A percentile compares a stretch with the other conserved stretches of the same genome.
phyloP scores from a whole-genome alignment of 805 yeast species.

The Suhomyces emberorum region DNA sequence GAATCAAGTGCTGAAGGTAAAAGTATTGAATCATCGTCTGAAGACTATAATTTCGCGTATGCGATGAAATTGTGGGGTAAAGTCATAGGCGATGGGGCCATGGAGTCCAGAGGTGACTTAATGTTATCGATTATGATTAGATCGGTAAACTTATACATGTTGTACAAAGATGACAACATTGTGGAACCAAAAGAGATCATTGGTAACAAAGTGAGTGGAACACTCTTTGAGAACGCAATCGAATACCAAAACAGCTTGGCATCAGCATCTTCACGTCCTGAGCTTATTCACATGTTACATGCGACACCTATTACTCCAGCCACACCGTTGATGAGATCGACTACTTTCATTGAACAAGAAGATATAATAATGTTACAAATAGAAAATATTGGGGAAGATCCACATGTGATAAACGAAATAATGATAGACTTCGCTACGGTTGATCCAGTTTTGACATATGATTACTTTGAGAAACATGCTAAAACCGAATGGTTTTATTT shows the following conservation, averaged over 20 bases:
- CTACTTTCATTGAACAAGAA: conserved; percentile 20
- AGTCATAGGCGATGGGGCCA: conserved; percentile 17
- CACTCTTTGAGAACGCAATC: conserved; percentile 22
- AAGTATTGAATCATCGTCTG: conserved; percentile 21
- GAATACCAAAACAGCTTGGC: conserved; percentile 23
- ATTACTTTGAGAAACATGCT: too few species aligned
- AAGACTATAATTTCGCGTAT: conserved; percentile 24
- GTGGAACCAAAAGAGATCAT: conserved; percentile 14
- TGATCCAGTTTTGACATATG: too few species aligned
- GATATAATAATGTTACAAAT: too few species aligned
- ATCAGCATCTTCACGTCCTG: conserved; percentile 37
- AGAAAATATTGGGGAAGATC: too few species aligned
- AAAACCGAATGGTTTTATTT: too few species aligned
- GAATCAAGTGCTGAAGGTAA: conserved; percentile 19
- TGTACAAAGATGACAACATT: conserved; percentile 16
- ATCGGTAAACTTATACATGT: conserved; percentile 20
- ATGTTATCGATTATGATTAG: conserved; percentile 19
- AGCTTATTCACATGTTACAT: conserved; percentile 25
- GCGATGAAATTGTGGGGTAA: conserved; percentile 26
- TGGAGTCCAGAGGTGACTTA: conserved; percentile 24
- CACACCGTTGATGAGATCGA: conserved; percentile 17
- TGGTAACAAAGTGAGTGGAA: conserved; percentile 22
- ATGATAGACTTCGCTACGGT: too few species aligned
- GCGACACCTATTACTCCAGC: conserved; percentile 26
- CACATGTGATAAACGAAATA: too few species aligned